A percentile compares a stretch with the other conserved stretches of the same genome.
phyloP scores from a whole-genome alignment of 1,139 yeast genomes.

The Saccharomycopsis phalli region DNA sequence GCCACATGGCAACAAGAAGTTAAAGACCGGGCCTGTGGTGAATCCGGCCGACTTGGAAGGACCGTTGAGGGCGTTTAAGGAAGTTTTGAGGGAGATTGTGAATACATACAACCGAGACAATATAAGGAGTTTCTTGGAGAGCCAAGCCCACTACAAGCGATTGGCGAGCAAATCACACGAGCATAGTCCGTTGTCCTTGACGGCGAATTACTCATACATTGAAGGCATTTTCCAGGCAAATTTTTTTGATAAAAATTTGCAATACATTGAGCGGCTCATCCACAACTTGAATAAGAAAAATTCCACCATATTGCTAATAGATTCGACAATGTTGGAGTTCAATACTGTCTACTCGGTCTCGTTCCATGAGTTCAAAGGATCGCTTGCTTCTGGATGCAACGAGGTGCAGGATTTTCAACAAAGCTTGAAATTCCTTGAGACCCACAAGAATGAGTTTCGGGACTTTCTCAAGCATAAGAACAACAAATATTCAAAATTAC shows the following conservation, averaged over 20 bases:
- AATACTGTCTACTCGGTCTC: constrained; percentile 3
- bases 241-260: neutral
- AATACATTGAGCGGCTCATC: neutral
- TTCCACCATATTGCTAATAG: neutral
- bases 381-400: neutral
- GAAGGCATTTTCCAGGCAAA: neutral
- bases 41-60: neutral
- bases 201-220: constrained; percentile 1
- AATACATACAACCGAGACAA: neutral
- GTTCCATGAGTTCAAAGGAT: constrained; percentile 2
- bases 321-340: neutral
- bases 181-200: neutral
- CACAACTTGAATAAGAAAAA: neutral
- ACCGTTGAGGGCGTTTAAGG: neutral
- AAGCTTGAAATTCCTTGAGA: neutral
- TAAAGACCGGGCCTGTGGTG: too few species aligned
- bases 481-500: neutral
- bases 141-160: neutral
- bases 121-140: neutral
- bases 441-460: neutral
- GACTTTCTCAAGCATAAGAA: constrained; percentile 5
- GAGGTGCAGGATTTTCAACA: too few species aligned
- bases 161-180: neutral
- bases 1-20: neutral
- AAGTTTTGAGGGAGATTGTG: constrained; percentile 18